phyloP scores from a whole-genome alignment of 2,329 filamentous ascomycete genomes.

The Truncatella angustata region DNA sequence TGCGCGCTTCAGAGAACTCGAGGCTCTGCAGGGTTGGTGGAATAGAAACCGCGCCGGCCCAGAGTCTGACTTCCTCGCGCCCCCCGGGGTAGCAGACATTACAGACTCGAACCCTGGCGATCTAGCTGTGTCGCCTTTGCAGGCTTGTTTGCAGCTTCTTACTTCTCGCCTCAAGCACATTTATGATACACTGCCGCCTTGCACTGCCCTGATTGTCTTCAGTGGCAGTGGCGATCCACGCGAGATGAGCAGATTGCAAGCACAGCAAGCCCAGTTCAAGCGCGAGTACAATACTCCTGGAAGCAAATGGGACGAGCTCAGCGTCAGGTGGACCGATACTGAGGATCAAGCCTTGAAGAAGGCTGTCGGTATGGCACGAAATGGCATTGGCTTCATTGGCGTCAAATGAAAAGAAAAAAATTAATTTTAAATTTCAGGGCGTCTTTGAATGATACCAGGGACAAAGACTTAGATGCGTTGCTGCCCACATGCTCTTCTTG shows the following conservation, averaged over 20 bases:
- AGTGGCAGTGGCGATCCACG: constrained; percentile 68
- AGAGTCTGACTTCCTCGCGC: constrained; percentile 28
- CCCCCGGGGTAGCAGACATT: constrained; percentile 24
- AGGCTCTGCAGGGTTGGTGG: constrained; percentile 67
- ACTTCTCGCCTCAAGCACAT: constrained; percentile 52
- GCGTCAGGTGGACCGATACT: constrained; percentile 65
- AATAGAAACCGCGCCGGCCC: constrained; percentile 52
- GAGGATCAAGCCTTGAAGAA: constrained; percentile 62
- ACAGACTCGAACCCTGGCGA: constrained; percentile 9
- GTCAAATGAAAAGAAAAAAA: constrained; percentile 55
- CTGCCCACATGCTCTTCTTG: too few relatives aligned
- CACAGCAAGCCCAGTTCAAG: constrained; percentile 58
- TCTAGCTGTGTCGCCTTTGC: constrained; percentile 33
- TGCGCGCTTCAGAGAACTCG: constrained; percentile 64
- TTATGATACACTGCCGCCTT: constrained; percentile 58
- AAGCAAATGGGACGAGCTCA: constrained; percentile 65
- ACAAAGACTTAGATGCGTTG: too few relatives aligned
- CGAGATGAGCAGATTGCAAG: constrained; percentile 61
- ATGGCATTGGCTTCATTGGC: constrained; percentile 62
- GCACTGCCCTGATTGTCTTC: constrained; percentile 64
- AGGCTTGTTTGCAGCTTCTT: constrained; percentile 44
- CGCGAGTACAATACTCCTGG: constrained; percentile 63
- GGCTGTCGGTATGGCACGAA: constrained; percentile 55
- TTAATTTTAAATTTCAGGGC: too few relatives aligned
- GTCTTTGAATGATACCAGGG: too few relatives aligned